These are phyloP conservation scores for Dactylellina leptospora DNA, from an alignment of 2,329 filamentous ascomycete genomes.

Conservation along the genomic window DNA sequence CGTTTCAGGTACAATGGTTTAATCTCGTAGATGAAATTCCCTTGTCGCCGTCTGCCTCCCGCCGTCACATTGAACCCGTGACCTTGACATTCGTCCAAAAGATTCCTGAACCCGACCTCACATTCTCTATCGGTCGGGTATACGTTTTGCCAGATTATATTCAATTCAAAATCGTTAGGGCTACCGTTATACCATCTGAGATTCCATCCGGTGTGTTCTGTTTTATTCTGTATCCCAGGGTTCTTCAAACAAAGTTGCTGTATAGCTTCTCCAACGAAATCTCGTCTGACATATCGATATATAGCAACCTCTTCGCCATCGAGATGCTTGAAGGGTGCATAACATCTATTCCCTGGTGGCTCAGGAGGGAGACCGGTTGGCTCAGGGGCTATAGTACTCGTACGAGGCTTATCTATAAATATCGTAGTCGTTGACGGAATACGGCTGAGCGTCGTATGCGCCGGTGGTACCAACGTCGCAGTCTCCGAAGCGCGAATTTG, in stretches of 20 bases:
- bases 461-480: background rate
- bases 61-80: background rate
- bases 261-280: constrained; percentile 5
- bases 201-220: background rate
- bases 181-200: constrained; percentile 14
- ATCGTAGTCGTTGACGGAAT: too few species aligned
- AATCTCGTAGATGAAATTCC: background rate
- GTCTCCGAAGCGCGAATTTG: too few species aligned
- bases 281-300: constrained; percentile 15
- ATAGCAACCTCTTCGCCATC: too few species aligned
- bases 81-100: constrained; percentile 1
- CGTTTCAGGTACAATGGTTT: background rate
- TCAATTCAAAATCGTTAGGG: constrained; percentile 8
- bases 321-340: too few species aligned
- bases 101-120: background rate
- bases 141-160: background rate
- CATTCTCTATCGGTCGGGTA: constrained; percentile 13
- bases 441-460: too few species aligned
- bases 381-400: too few species aligned
- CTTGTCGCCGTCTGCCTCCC: background rate
- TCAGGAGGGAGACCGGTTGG: too few species aligned
- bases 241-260: constrained; percentile 3
- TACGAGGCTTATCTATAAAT: too few species aligned
- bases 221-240: background rate
- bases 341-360: too few species aligned